Conservation (phyloP, 1,284 basidiomycete genomes). For the Trametes pubescens region DNA sequence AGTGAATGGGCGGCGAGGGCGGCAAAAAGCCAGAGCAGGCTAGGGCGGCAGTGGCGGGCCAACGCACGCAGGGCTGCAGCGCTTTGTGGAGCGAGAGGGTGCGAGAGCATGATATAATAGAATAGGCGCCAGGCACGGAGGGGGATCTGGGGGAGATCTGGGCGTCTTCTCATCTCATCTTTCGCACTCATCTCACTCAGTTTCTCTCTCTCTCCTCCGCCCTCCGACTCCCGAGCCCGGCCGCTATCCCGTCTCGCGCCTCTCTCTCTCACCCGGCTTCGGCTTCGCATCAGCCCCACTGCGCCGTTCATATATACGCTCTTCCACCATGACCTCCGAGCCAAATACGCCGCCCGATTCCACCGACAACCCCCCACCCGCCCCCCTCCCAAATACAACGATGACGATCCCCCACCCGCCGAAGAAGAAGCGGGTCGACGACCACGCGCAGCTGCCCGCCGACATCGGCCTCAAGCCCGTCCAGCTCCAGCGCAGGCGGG, state of each 20-base stretch:
- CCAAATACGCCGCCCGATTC: slow-evolving; percentile 56
- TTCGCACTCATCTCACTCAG: background rate
- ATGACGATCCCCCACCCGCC: slow-evolving; percentile 59
- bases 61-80: background rate
- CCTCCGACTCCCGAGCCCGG: background rate
- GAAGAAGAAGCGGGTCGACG: slow-evolving; percentile 77
- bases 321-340: slow-evolving; percentile 56
- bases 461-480: slow-evolving; percentile 74
- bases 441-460: slow-evolving; percentile 59
- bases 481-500: slow-evolving; percentile 76
- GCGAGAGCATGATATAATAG: slow-evolving; percentile 8
- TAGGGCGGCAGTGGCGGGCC: slow-evolving; percentile 1
- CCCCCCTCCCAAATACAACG: slow-evolving; percentile 39
- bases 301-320: slow-evolving; percentile 36
- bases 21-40: background rate
- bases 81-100: background rate
- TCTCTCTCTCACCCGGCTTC: slow-evolving; percentile 9
- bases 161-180: slow-evolving; percentile 5
- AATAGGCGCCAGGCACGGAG: slow-evolving; percentile 18
- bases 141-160: slow-evolving; percentile 18
- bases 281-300: slow-evolving; percentile 21
- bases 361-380: slow-evolving; percentile 40
- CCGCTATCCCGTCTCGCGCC: slow-evolving; percentile 6
- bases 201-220: background rate
- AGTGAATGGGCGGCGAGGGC: background rate